Percentiles rank a stretch among this genome's conserved stretches.
phyloP scores from a whole-genome alignment of 495 filamentous ascomycete genomes.

The Xylaria longipes region DNA sequence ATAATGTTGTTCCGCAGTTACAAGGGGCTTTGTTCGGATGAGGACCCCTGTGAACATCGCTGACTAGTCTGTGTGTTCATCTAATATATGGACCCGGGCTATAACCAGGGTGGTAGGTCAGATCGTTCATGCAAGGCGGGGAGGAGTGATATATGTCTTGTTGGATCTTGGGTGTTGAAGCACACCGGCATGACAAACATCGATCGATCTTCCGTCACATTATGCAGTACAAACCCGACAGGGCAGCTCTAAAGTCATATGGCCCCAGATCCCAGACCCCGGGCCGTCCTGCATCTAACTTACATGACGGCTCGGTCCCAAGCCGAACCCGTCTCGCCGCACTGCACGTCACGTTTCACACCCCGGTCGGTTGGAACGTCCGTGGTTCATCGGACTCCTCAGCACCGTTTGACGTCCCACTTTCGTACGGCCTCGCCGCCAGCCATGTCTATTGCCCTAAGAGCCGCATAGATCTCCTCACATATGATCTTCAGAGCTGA shows the following conservation, averaged over 20 bases:
- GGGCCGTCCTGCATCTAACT: conserved; percentile 22
- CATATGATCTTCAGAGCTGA: background rate
- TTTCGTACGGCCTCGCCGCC: background rate
- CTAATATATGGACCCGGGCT: background rate
- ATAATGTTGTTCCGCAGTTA: background rate
- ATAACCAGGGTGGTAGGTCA: background rate
- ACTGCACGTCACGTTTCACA: conserved; percentile 22
- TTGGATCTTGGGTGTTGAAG: background rate
- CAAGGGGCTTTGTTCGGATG: conserved; percentile 8
- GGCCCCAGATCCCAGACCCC: conserved; percentile 14
- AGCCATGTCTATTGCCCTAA: background rate
- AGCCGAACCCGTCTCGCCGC: conserved; percentile 18
- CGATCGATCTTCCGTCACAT: conserved; percentile 20
- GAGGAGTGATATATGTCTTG: background rate
- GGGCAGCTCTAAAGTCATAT: conserved; percentile 12
- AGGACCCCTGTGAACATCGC: conserved; percentile 5
- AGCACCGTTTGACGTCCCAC: background rate
- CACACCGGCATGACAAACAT: conserved; percentile 6
- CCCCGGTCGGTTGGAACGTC: conserved; percentile 16
- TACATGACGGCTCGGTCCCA: conserved; percentile 25
- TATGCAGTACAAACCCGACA: background rate
- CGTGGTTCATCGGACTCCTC: conserved; percentile 2
- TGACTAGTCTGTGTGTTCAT: background rate
- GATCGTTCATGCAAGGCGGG: conserved; percentile 3
- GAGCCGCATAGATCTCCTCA: conserved; percentile 11